Evolutionary conservation across 164 flowering plant genomes (phyloP), one percentile per base, ranked within the genome.

Genomic region (Tinospora cordifolia): DNA sequence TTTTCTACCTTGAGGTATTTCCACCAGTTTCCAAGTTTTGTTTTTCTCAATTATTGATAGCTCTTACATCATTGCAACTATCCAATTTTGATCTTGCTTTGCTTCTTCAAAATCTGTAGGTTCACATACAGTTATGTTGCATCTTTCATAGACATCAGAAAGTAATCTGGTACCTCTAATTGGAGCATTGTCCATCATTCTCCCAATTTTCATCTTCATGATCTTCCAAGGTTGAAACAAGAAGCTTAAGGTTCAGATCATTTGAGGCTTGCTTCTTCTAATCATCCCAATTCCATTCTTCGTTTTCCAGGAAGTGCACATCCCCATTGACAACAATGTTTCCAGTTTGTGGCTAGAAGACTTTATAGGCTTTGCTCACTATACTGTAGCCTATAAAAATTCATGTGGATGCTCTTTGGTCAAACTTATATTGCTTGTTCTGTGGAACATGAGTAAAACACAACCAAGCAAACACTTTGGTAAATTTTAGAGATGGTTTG

Each of bases 11-110:
- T 13, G 64, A 10, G 64, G 64, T 34, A 19, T 11, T 0, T 62
- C 64, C 3, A 25, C 64, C 3, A 62, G 26, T 13, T 62, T 2
- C 64, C 64, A 62, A 24, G 64, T 62, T 7, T 62, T 15, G 15
- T 62, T 62, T 7, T n/a, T 62, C 12, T 62, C 34, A 62, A 62
- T 62, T 2, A 34, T 34, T 0, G 26, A 27, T 6, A 62, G 24
- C 64, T 65, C 67, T 22, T 65, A 49, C 21, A 34, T 19, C 67
- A 65, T 65, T 21, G 67, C 67, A 65, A n/a, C n/a, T n/a, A n/a
- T n/a, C n/a, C n/a, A n/a, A 9, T 65, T 19, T 62, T 62, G 15
- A 14, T 65, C 21, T 1, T 11, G 8, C 8, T 26, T 25, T 2
- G 27, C 67, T 39, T 65, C 67, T n/a, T 39, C 67, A 38, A 39